Conservation (phyloP, 148 eudicot genomes). For the Selenicereus undatus region DNA sequence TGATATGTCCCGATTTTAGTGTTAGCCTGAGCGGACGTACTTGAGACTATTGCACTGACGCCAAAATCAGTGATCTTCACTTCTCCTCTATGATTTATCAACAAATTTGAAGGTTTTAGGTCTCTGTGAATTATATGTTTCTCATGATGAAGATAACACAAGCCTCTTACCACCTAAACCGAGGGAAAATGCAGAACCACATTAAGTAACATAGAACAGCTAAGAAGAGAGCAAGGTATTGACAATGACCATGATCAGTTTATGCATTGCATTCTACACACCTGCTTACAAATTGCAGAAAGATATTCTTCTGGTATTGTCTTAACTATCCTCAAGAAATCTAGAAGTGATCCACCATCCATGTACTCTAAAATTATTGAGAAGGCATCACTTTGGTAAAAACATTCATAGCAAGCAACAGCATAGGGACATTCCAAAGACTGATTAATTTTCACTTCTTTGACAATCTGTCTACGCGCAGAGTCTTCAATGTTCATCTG, state of each 20-base stretch:
- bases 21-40: slow-evolving; percentile 88
- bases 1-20: slow-evolving; percentile 86
- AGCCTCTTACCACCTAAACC: slow-evolving; percentile 78
- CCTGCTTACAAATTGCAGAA: slow-evolving; percentile 95
- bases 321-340: slow-evolving; percentile 67
- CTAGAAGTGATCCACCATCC: slow-evolving; percentile 98
- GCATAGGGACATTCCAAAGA: slow-evolving; percentile 78
- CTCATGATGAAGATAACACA: slow-evolving; percentile 92
- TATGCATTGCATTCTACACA: slow-evolving; percentile 18
- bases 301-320: slow-evolving; percentile 84
- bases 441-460: slow-evolving; percentile 92
- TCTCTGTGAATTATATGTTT: slow-evolving; percentile 95
- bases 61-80: slow-evolving; percentile 98
- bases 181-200: background rate
- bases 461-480: slow-evolving; percentile 71
- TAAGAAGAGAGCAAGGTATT: background rate
- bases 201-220: background rate
- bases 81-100: slow-evolving; percentile 91
- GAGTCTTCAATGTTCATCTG: slow-evolving; percentile 92
- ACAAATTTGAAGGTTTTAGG: slow-evolving; percentile 92
- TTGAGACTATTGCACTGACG: slow-evolving; percentile 84
- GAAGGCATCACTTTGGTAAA: slow-evolving; percentile 83
- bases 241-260: background rate
- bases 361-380: slow-evolving; percentile 95
- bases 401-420: slow-evolving; percentile 88